Evolutionary conservation across 2,329 filamentous ascomycete genomes (phyloP), one percentile per base, ranked within the genome.

Genomic region (Hymenoscyphus repandus): DNA sequence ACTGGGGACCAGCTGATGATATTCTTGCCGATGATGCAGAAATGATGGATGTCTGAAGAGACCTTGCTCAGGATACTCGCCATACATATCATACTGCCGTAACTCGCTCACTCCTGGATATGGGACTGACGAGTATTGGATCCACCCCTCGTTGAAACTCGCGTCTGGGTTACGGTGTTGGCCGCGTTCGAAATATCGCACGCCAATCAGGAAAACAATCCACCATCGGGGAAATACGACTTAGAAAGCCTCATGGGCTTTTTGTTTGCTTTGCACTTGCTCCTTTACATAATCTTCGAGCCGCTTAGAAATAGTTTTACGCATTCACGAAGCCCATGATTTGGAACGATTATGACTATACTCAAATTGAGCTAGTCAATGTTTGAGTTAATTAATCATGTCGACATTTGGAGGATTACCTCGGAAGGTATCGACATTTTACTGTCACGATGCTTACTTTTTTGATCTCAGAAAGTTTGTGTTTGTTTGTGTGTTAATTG

Each of bases 1-100:
- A 89, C 66, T 99, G 91, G 87, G 93, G 93, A 3, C 92, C 92
- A 31, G 84, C 73, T n/a, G 75, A 79, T 47, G 68, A 75, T 45
- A 65, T 72, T 31, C 60, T 68, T 22, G 61, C 58, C 18, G 64
- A 66, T 47, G 66, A 68, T 59, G 62, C 64, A 30, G 66, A 68
- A 47, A 68, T 68, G 66, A 66, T 66, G 57, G 65, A 67, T 57
- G 63, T 68, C 39, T 68, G 51, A 64, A 33, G 39, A 42, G 52
- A 52, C 53, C 52, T 58, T 49, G 42, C 53, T 56, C 50, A 50
- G 13, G 53, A 38, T 47, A 51, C 33, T 48, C 49, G 44, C 45
- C 55, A 41, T 41, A n/a, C 45, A 42, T 51, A 48, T 49, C 52
- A 50, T 18, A 46, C 47, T 40, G 39, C 40, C 54, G 49, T 41